phyloP scores from a whole-genome alignment of 768 basidiomycete genomes.

The Tricholoma furcatifolium region DNA sequence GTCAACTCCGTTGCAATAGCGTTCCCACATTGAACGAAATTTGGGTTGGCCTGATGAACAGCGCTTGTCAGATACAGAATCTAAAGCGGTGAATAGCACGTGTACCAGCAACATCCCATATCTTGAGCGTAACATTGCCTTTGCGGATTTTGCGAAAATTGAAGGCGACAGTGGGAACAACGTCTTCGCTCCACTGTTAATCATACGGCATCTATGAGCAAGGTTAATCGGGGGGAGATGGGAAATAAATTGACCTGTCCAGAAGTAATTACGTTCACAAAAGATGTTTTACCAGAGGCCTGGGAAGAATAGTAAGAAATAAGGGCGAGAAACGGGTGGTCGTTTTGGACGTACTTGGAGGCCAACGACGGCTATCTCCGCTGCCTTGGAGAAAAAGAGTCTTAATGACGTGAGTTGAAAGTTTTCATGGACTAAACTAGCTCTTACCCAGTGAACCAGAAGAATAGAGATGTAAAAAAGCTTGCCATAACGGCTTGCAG shows the following conservation, averaged over 20 bases:
- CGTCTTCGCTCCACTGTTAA: constrained; percentile 87
- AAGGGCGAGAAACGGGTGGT: neutral
- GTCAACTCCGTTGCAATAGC: constrained; percentile 91
- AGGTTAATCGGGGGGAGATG: neutral
- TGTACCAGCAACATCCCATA: constrained; percentile 94
- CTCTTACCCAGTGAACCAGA: constrained; percentile 46
- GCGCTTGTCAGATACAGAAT: neutral
- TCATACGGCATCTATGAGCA: constrained; percentile 4
- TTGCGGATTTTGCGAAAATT: constrained; percentile 87
- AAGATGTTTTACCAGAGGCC: constrained; percentile 95
- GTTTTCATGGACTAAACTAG: neutral
- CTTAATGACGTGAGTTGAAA: constrained; percentile 30
- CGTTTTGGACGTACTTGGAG: constrained; percentile 57
- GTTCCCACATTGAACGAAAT: constrained; percentile 94
- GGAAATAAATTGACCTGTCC: constrained; percentile 55
- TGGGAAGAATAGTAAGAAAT: constrained; percentile 25
- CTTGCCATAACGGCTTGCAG: constrained; percentile 30
- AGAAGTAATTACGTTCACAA: constrained; percentile 89
- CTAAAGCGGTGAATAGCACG: neutral
- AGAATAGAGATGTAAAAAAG: constrained; percentile 41
- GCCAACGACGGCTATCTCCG: constrained; percentile 90
- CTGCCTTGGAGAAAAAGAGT: constrained; percentile 83
- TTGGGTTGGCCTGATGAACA: constrained; percentile 72
- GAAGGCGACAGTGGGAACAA: constrained; percentile 95
- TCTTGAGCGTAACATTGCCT: constrained; percentile 87